Percentiles rank a stretch among this genome's conserved stretches.
Evolutionary conservation across 768 basidiomycete species (phyloP).

Genomic region (Mycena crocata): DNA sequence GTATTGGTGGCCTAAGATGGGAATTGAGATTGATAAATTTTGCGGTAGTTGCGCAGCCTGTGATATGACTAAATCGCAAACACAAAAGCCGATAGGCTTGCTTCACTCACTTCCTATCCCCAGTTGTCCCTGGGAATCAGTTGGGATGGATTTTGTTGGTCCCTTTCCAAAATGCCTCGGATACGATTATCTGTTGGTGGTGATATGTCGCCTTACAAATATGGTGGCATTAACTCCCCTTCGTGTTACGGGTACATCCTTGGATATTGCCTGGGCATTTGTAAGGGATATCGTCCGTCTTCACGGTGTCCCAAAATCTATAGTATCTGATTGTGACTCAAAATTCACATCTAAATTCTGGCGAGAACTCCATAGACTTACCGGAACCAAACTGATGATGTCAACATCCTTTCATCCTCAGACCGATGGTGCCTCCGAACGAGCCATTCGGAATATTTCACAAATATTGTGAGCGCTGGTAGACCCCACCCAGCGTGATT

Average conservation of each 20-base stretch:
- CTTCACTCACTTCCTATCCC: not conserved
- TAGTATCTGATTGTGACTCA: no score
- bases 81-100: not conserved
- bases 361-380: not conserved
- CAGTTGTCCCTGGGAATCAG: not conserved
- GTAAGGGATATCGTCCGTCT: not conserved
- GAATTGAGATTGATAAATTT: not conserved
- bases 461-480: constrained; percentile 12
- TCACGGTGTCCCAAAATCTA: not conserved
- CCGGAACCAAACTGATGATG: not conserved
- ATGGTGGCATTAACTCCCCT: not conserved
- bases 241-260: not conserved
- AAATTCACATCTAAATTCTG: not conserved
- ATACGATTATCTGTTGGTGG: not conserved
- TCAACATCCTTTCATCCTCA: no score
- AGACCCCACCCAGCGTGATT: constrained; percentile 38
- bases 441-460: not conserved
- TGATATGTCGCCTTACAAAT: not conserved
- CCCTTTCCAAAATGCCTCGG: not conserved
- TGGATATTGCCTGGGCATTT: not conserved
- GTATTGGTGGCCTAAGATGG: constrained; percentile 2
- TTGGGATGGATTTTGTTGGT: not conserved
- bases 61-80: not conserved
- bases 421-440: no score
- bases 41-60: not conserved